Evolutionary conservation across 345 rosid genomes (phyloP).

Genomic region (Citrus hindsii): DNA sequence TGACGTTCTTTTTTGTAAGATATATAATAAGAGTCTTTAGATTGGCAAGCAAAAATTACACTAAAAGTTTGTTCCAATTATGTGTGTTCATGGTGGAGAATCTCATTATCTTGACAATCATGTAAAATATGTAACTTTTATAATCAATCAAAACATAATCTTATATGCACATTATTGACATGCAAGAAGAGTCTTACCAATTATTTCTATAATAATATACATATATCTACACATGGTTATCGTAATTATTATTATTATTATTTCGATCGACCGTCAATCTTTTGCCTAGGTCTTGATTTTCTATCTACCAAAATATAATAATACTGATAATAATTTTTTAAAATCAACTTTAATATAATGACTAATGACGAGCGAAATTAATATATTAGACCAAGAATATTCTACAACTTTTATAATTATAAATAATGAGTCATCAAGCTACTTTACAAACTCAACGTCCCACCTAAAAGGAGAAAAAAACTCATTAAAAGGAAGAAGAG

Average conservation of each 20-base stretch:
- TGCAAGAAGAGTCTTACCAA: background rate
- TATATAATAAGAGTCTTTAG: too few species aligned
- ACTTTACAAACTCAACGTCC: background rate
- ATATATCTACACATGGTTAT: background rate
- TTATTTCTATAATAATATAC: background rate
- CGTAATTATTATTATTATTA: background rate
- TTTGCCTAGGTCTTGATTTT: background rate
- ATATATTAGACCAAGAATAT: background rate
- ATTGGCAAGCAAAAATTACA: too few species aligned
- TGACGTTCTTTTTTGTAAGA: too few species aligned
- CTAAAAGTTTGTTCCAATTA: background rate
- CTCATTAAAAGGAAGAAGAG: background rate
- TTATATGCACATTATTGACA: background rate
- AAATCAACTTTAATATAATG: background rate
- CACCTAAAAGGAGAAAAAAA: background rate
- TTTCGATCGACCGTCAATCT: background rate
- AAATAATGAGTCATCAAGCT: background rate
- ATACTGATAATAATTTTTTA: background rate
- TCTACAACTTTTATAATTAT: background rate
- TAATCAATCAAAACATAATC: background rate
- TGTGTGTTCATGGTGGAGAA: background rate
- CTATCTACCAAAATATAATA: background rate
- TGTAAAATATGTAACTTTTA: background rate
- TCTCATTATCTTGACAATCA: background rate
- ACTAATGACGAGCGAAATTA: background rate